These are phyloP conservation scores for Ballota nigra DNA, from an alignment of 257 asterid genomes.

Conservation along the genomic window DNA sequence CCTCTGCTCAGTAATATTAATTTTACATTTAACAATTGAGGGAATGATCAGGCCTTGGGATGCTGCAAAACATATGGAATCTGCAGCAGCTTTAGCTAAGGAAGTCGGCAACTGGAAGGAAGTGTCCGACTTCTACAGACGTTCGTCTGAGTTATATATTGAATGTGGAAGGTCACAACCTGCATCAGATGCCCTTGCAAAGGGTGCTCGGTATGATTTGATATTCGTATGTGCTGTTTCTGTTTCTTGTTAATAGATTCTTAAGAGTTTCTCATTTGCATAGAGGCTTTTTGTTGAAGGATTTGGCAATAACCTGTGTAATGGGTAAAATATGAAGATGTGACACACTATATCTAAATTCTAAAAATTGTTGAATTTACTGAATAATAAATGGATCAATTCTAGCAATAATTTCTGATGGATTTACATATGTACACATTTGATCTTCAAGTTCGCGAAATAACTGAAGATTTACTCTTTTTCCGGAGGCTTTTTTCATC, in stretches of 20 bases:
- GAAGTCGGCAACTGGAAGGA: slow-evolving; percentile 81
- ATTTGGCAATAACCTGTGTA: background rate
- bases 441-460: slow-evolving; percentile 1
- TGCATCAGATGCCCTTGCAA: slow-evolving; percentile 96
- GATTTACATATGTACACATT: background rate
- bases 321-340: background rate
- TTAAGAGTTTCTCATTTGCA: slow-evolving; percentile 5
- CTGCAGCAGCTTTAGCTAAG: slow-evolving; percentile 87
- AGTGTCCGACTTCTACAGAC: slow-evolving; percentile 84
- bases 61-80: slow-evolving; percentile 97
- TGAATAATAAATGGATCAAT: background rate
- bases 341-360: background rate
- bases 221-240: background rate
- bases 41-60: slow-evolving; percentile 86
- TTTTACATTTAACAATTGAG: slow-evolving; percentile 2
- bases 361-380: background rate
- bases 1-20: background rate
- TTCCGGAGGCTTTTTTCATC: background rate
- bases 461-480: background rate
- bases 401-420: background rate
- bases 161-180: slow-evolving; percentile 97
- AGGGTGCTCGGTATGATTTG: slow-evolving; percentile 88
- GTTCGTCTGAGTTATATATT: slow-evolving; percentile 74
- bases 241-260: background rate
- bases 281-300: background rate